phyloP scores from a whole-genome alignment of 305 asterid genomes.

The Solanum hybrid region DNA sequence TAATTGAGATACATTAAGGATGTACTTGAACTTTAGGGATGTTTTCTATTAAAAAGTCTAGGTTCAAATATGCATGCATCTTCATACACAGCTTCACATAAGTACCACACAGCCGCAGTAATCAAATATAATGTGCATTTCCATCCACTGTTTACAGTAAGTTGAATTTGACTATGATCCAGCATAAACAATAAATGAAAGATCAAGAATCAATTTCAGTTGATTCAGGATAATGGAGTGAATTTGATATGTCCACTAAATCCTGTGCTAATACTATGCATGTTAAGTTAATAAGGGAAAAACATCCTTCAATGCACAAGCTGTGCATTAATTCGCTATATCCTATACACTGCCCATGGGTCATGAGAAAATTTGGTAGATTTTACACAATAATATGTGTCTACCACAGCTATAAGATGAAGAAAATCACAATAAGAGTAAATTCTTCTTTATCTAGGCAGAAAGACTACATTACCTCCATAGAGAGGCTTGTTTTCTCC shows the following conservation, averaged over 20 bases:
- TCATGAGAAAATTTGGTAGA: background rate
- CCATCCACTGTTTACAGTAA: background rate
- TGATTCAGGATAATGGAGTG: background rate
- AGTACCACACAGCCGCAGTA: background rate
- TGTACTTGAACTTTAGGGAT: background rate
- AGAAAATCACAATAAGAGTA: background rate
- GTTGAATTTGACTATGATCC: background rate
- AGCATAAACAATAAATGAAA: background rate
- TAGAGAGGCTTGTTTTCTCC: conserved; percentile 52
- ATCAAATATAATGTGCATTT: background rate
- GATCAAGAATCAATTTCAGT: background rate
- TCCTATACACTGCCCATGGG: background rate
- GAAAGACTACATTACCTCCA: conserved; percentile 42
- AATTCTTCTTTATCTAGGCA: background rate
- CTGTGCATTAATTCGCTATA: background rate
- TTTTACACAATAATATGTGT: background rate
- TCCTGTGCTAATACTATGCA: background rate
- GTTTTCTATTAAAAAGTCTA: background rate
- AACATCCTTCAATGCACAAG: background rate
- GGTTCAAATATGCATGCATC: background rate
- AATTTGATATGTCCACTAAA: background rate
- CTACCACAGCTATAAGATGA: background rate
- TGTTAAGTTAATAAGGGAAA: background rate
- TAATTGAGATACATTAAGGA: background rate
- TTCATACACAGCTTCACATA: background rate